Evolutionary conservation across 1,284 basidiomycete genomes (phyloP).

Genomic region (Mycena citricolor): DNA sequence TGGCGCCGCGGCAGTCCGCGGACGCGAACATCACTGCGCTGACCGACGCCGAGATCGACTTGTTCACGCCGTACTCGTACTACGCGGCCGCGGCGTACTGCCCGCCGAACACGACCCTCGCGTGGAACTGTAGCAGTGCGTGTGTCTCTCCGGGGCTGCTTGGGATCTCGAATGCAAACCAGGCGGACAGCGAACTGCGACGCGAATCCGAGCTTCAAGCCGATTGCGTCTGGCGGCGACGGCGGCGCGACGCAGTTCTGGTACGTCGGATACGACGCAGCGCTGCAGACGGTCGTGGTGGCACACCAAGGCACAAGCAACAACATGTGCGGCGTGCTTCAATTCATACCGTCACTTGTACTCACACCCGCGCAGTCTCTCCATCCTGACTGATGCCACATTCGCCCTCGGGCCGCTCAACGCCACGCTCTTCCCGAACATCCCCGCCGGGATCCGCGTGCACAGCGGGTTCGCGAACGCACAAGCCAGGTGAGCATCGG

Average conservation of each 20-base stretch:
- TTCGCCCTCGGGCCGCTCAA: slow-evolving; percentile 41
- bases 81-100: slow-evolving; percentile 37
- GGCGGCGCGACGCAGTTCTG: slow-evolving; percentile 38
- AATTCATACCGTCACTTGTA: not conserved
- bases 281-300: slow-evolving; percentile 43
- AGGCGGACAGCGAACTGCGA: slow-evolving; percentile 38
- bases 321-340: slow-evolving; percentile 39
- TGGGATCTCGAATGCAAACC: slow-evolving; percentile 33
- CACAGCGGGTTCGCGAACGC: slow-evolving; percentile 57
- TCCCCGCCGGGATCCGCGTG: slow-evolving; percentile 46
- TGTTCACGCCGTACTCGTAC: slow-evolving; percentile 33
- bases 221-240: slow-evolving; percentile 50
- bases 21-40: no score
- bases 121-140: slow-evolving; percentile 27
- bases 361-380: slow-evolving; percentile 33
- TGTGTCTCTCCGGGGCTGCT: not conserved
- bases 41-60: slow-evolving; percentile 28
- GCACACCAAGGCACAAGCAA: slow-evolving; percentile 53
- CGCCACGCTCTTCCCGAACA: slow-evolving; percentile 54
- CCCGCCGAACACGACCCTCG: slow-evolving; percentile 28
- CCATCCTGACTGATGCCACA: slow-evolving; percentile 54
- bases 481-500: slow-evolving; percentile 47
- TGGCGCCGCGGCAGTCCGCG: no score
- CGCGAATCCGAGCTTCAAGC: slow-evolving; percentile 51
- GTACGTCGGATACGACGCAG: slow-evolving; percentile 50